phyloP scores from a whole-genome alignment of 495 filamentous ascomycete genomes.

The Extremus antarcticus region DNA sequence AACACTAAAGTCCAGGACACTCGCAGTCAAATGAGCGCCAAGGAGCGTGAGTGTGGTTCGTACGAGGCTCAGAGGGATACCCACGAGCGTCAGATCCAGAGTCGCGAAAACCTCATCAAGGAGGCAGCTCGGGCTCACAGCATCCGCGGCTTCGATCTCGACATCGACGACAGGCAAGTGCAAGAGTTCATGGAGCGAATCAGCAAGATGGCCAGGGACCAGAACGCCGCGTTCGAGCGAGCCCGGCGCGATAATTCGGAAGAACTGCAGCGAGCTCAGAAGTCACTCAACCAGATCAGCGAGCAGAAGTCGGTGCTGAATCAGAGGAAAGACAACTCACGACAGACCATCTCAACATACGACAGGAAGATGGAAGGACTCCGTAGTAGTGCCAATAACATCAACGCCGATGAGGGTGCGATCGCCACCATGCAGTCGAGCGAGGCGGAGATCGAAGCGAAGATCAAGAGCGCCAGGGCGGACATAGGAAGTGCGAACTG shows the following conservation, averaged over 20 bases:
- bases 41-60: slow-evolving; percentile 74
- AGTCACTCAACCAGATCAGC: slow-evolving; percentile 55
- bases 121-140: slow-evolving; percentile 68
- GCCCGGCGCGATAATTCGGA: slow-evolving; percentile 59
- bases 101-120: slow-evolving; percentile 60
- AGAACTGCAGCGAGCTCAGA: slow-evolving; percentile 57
- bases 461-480: slow-evolving; percentile 49
- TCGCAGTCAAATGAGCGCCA: slow-evolving; percentile 50
- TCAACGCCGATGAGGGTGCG: slow-evolving; percentile 74
- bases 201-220: slow-evolving; percentile 62
- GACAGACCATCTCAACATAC: slow-evolving; percentile 54
- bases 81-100: slow-evolving; percentile 65
- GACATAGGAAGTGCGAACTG: slow-evolving; percentile 50
- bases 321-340: slow-evolving; percentile 59
- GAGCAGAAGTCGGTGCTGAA: slow-evolving; percentile 54
- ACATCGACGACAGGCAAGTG: slow-evolving; percentile 63
- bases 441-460: slow-evolving; percentile 54
- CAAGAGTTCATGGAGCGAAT: slow-evolving; percentile 68
- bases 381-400: slow-evolving; percentile 53
- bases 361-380: slow-evolving; percentile 53
- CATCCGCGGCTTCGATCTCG: slow-evolving; percentile 71
- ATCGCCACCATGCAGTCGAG: slow-evolving; percentile 64
- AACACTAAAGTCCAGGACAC: slow-evolving; percentile 48
- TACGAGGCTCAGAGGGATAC: slow-evolving; percentile 76
- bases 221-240: slow-evolving; percentile 62